Base-by-base conservation (phyloP, 1,284 basidiomycete species). In the Sparassis latifolia region DNA sequence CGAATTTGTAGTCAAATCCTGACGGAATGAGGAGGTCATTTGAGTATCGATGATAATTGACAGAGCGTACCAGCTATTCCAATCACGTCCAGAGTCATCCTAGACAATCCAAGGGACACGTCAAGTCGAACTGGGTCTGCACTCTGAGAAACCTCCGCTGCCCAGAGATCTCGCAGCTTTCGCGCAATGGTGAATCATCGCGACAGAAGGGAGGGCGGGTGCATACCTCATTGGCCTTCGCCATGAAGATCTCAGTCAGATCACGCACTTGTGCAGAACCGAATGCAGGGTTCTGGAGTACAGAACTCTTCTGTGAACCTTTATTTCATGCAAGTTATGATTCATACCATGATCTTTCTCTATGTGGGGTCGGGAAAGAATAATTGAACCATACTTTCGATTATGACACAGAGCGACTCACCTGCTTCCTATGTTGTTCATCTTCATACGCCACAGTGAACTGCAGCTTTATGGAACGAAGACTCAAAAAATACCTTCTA, bases 1-100 rank as follows among this genome's bases (percentile, higher is more conserved):
- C 63, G 61, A 84, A 79, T 20, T 73, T 58, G 58, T 82, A 79
- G 59, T 75, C 72, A 65, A 84, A 84, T 1, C 71, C 71, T 72
- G 30, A 5, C 12, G 20, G 28, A 6, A 28, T 12, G 35, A 37
- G 35, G 35, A 37, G 12, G 35, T 37, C 35, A 37, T 6, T 7
- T 12, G 12, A 7, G 35, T 12, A 37, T 6, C 35, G 12, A 1
- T 37, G 35, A 37, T 12, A 37, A 6, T 12, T 12, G 35, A 37
- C 12, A 10, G 5, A 42, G 31, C 52, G 29, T 32, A 62, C 76
- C 77, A 0, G 77, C 75, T 2, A 74, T 59, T 2, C 77, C 77
- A 50, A 81, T 79, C 20, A 78, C 66, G 56, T 80, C 77, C 29
- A 80, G 64, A 0, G 77, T 78, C 35, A 69, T 64, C 47, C 69